These are phyloP conservation scores for Phytophthora pistaciae DNA, from an alignment of 352 stramenopile genomes.

Conservation along the genomic window DNA sequence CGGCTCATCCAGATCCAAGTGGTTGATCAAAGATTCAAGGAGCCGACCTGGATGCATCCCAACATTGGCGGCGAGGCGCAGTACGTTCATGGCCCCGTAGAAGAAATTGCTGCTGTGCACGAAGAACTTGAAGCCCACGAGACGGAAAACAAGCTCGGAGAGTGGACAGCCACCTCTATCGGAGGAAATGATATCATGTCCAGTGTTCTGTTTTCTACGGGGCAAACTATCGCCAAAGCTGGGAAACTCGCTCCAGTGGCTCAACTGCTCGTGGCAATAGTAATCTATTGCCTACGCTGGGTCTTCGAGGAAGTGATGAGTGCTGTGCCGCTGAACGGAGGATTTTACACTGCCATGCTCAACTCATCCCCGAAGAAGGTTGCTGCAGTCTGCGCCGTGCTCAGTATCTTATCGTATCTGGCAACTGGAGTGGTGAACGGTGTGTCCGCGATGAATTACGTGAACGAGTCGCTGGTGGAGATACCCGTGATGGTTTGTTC, in stretches of 20 bases:
- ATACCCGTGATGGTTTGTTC: slow-evolving; percentile 51
- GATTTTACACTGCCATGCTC: slow-evolving; percentile 91
- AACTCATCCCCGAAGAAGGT: slow-evolving; percentile 91
- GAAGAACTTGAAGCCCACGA: slow-evolving; percentile 31
- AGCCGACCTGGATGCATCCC: slow-evolving; percentile 72
- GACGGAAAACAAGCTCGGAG: slow-evolving; percentile 51
- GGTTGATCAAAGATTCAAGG: slow-evolving; percentile 62
- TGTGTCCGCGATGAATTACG: slow-evolving; percentile 86
- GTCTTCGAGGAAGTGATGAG: slow-evolving; percentile 92
- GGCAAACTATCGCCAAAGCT: slow-evolving; percentile 58
- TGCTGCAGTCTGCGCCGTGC: slow-evolving; percentile 77
- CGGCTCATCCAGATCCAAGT: slow-evolving; percentile 77
- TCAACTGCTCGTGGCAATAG: slow-evolving; percentile 73
- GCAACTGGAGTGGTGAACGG: slow-evolving; percentile 80
- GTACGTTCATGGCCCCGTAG: slow-evolving; percentile 37
- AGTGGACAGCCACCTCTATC: slow-evolving; percentile 90
- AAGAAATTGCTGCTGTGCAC: slow-evolving; percentile 44
- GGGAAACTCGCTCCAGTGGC: slow-evolving; percentile 85
- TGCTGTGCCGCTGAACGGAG: slow-evolving; percentile 91
- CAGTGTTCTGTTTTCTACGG: slow-evolving; percentile 80
- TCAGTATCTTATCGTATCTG: slow-evolving; percentile 91
- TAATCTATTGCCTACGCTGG: slow-evolving; percentile 71
- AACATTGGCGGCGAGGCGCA: slow-evolving; percentile 68
- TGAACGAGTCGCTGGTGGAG: slow-evolving; percentile 70
- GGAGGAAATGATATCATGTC: slow-evolving; percentile 93